These are phyloP conservation scores for Tanacetum coccineum DNA, from an alignment of 129 eudicot species.

Conservation along the genomic window DNA sequence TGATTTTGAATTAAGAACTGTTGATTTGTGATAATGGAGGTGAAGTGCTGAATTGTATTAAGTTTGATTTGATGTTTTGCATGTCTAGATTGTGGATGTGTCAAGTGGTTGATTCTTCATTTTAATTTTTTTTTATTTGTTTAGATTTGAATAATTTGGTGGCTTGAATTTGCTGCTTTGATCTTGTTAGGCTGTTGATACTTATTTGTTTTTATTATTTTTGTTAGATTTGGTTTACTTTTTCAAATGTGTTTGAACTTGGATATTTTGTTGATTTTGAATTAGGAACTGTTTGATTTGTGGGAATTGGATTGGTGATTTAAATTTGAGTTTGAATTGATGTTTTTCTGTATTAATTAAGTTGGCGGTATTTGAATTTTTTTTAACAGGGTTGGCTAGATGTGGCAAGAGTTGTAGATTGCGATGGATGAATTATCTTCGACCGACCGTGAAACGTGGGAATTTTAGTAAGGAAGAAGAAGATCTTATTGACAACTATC, in stretches of 20 bases:
- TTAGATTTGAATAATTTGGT: no score
- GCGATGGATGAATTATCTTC: constrained; percentile 34
- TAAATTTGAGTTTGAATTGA: background rate
- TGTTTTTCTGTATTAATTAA: background rate
- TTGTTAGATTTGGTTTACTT: background rate
- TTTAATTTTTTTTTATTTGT: background rate
- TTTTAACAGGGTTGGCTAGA: constrained; percentile 30
- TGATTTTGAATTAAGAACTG: background rate
- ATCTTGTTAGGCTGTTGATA: no score
- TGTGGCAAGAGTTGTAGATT: constrained; percentile 55
- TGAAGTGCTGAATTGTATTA: background rate
- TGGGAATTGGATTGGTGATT: background rate
- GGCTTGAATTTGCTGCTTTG: no score
- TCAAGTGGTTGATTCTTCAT: background rate
- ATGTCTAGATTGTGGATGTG: background rate
- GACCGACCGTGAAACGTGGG: constrained; percentile 34
- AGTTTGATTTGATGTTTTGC: background rate
- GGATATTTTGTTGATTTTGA: background rate
- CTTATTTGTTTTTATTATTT: background rate
- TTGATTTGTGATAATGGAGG: background rate
- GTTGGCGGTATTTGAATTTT: background rate
- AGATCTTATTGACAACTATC: constrained; percentile 31
- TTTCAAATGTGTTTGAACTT: constrained; percentile 15
- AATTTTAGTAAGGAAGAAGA: constrained; percentile 37
- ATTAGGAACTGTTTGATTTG: background rate